Evolutionary conservation across 73 alveolate genomes (phyloP).

Genomic region (Paramecium biaurelia): DNA sequence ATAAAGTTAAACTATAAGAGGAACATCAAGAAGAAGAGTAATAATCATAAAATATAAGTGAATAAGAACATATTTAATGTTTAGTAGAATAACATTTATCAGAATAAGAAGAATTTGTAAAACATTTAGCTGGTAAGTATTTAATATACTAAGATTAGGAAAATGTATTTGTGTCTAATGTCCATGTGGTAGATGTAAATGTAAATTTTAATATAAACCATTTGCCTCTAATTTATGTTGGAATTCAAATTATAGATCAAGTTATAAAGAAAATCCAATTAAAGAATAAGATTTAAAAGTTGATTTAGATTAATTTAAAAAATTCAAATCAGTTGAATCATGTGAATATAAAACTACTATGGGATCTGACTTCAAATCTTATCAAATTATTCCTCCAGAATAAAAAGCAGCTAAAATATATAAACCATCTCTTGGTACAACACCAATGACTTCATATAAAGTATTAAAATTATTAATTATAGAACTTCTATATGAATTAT

Average conservation of each 20-base stretch:
- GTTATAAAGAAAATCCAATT: neutral
- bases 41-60: neutral
- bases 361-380: conserved; percentile 2
- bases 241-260: conserved; percentile 19
- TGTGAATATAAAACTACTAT: conserved; percentile 47
- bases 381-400: neutral
- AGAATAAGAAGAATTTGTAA: conserved; percentile 13
- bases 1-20: neutral
- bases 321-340: neutral
- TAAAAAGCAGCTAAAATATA: neutral
- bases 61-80: conserved; percentile 39
- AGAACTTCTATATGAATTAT: conserved; percentile 39
- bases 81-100: conserved; percentile 28
- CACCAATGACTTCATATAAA: conserved; percentile 13
- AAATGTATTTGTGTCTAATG: conserved; percentile 49
- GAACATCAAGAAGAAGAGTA: neutral
- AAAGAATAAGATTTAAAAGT: conserved; percentile 32
- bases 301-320: neutral
- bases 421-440: neutral
- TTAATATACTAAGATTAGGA: neutral
- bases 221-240: neutral
- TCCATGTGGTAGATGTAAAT: conserved; percentile 59
- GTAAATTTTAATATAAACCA: conserved; percentile 15
- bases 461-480: neutral
- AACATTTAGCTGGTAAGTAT: conserved; percentile 19